Conservation (phyloP, 441 rosid species). For the Adansonia rubrostipa region DNA sequence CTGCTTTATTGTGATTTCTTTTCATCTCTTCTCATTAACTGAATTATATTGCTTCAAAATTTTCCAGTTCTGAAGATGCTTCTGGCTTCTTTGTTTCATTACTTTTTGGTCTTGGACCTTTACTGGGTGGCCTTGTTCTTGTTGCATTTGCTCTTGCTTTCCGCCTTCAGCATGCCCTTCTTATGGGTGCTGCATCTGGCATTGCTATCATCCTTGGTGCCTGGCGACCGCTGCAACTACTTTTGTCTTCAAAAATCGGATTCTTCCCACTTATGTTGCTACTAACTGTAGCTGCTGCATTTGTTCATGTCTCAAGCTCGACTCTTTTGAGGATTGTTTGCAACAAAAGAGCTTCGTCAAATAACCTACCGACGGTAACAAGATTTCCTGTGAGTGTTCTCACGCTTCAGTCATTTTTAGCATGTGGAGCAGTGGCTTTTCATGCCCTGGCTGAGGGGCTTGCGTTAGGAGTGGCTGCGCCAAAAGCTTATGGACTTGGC, state of each 20-base stretch:
- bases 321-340: conserved; percentile 51
- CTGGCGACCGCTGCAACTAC: conserved; percentile 92
- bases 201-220: conserved; percentile 83
- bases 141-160: conserved; percentile 77
- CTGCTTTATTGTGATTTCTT: conserved; percentile 7
- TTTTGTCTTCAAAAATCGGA: conserved; percentile 80
- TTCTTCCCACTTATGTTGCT: conserved; percentile 57
- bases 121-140: conserved; percentile 81
- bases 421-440: conserved; percentile 85
- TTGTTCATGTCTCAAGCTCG: conserved; percentile 60
- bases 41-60: conserved; percentile 24
- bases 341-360: conserved; percentile 62
- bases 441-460: conserved; percentile 98
- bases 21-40: conserved; percentile 24
- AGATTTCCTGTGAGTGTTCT: conserved; percentile 70
- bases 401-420: conserved; percentile 85
- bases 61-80: conserved; percentile 88
- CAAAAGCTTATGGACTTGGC: conserved; percentile 91
- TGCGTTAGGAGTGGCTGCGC: conserved; percentile 96
- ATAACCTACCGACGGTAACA: conserved; percentile 47
- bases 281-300: conserved; percentile 61
- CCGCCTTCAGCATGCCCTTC: conserved; percentile 83
- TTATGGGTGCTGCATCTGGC: conserved; percentile 91
- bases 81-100: conserved; percentile 93
- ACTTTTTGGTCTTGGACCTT: conserved; percentile 96